Evolutionary conservation across 2,329 filamentous ascomycete species (phyloP).

Genomic region (Hymenoscyphus fraxineus): DNA sequence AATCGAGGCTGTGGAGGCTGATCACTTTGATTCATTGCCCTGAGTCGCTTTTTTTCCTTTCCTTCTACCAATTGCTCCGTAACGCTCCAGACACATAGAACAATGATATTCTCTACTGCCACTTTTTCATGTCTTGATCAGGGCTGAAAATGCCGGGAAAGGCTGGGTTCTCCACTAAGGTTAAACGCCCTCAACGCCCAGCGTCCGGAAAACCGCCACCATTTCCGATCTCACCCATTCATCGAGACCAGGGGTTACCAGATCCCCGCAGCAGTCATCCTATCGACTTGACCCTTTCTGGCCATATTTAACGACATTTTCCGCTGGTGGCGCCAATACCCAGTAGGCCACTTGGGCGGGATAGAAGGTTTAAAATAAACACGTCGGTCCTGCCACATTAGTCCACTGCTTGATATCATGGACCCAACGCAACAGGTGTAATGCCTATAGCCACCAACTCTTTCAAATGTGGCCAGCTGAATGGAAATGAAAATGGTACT

Average conservation of each 20-base stretch:
- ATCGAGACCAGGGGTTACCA: neutral
- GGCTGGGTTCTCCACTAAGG: neutral
- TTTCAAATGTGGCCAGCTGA: slow-evolving; percentile 1
- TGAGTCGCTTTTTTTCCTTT: no score
- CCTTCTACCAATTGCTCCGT: no score
- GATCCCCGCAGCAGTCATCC: slow-evolving; percentile 1
- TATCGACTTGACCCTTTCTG: neutral
- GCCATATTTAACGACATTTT: slow-evolving; percentile 1
- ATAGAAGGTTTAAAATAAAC: neutral
- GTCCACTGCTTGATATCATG: neutral
- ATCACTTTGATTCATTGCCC: no score
- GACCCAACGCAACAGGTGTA: neutral
- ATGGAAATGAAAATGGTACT: neutral
- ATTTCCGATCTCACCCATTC: slow-evolving; percentile 1
- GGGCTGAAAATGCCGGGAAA: neutral
- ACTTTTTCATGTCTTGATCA: neutral
- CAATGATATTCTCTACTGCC: no score
- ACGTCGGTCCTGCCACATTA: neutral
- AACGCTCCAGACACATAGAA: no score
- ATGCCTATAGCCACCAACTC: neutral
- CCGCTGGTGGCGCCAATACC: neutral
- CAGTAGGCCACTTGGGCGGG: neutral
- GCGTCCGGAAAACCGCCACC: neutral
- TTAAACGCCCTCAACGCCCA: neutral
- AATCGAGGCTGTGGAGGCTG: no score